A percentile compares a stretch with the other conserved stretches of the same genome.
phyloP scores from a whole-genome alignment of 2,329 filamentous ascomycete genomes.

The Sporothrix dimorphospora region DNA sequence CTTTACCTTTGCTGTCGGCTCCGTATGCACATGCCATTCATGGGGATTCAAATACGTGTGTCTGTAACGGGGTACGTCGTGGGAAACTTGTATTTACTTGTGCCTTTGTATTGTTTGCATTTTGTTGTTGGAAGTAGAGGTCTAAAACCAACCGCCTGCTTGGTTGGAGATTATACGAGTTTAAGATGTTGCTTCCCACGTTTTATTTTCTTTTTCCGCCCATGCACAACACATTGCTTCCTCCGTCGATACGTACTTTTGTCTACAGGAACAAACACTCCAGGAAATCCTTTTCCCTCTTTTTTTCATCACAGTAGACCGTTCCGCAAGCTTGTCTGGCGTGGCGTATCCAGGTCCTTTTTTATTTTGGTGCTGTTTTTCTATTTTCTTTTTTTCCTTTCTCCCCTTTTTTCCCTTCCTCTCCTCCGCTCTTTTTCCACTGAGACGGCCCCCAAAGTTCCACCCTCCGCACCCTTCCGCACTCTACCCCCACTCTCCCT shows the following conservation, averaged over 20 bases:
- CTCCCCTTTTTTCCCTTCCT: not conserved
- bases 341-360: not conserved
- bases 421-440: not conserved
- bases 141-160: not conserved
- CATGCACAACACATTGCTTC: constrained; percentile 3
- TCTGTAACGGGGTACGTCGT: too few species aligned
- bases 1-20: not conserved
- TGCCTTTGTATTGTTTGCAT: too few species aligned
- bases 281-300: not conserved
- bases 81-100: not conserved
- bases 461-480: not conserved
- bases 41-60: not conserved
- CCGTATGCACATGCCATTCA: not conserved
- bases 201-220: not conserved
- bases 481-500: not conserved
- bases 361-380: too few species aligned
- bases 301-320: not conserved
- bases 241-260: not conserved
- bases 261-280: not conserved
- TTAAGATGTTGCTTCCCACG: not conserved
- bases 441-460: not conserved
- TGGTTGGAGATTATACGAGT: not conserved
- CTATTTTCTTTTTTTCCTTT: not conserved
- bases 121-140: too few species aligned
- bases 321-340: not conserved